These are phyloP conservation scores for Stachybotrys echinatus DNA, from an alignment of 2,329 filamentous ascomycete species.

Conservation along the genomic window DNA sequence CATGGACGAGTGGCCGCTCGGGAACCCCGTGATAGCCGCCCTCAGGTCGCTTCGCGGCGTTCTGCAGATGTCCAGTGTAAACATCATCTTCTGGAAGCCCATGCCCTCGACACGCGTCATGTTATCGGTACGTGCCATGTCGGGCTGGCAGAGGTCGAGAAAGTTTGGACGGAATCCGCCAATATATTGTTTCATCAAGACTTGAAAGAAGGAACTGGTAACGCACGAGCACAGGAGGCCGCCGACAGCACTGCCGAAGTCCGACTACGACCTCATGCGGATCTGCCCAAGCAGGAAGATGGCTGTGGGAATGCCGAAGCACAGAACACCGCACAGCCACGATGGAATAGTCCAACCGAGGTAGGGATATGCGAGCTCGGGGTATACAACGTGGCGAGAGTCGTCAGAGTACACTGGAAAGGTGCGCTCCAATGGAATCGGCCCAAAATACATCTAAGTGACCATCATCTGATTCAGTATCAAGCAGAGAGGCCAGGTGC, in stretches of 20 bases:
- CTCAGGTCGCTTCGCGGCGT: constrained; percentile 46
- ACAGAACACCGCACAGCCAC: constrained; percentile 51
- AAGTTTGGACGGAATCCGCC: constrained; percentile 61
- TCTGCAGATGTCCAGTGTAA: constrained; percentile 57
- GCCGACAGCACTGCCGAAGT: constrained; percentile 56
- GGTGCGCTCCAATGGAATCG: constrained; percentile 50
- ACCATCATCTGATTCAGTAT: constrained; percentile 5
- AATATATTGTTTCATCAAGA: constrained; percentile 61
- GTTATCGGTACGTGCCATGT: constrained; percentile 36
- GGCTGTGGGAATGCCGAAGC: constrained; percentile 49
- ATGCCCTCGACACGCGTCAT: constrained; percentile 32
- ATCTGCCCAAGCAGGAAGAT: constrained; percentile 54
- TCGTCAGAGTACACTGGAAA: constrained; percentile 55
- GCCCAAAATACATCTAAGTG: constrained; percentile 43
- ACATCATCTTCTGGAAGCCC: constrained; percentile 58
- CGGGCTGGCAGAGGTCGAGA: constrained; percentile 58
- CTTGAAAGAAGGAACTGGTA: constrained; percentile 57
- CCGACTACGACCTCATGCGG: constrained; percentile 52
- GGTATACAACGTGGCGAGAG: constrained; percentile 58
- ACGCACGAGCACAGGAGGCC: constrained; percentile 57
- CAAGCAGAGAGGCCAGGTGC: neutral
- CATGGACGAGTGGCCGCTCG: constrained; percentile 62
- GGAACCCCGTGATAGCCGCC: constrained; percentile 59
- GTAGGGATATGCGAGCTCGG: constrained; percentile 59
- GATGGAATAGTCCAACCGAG: constrained; percentile 59